These are phyloP conservation scores for Senecio squalidus DNA, from an alignment of 140 eudicot species.

Conservation along the genomic window DNA sequence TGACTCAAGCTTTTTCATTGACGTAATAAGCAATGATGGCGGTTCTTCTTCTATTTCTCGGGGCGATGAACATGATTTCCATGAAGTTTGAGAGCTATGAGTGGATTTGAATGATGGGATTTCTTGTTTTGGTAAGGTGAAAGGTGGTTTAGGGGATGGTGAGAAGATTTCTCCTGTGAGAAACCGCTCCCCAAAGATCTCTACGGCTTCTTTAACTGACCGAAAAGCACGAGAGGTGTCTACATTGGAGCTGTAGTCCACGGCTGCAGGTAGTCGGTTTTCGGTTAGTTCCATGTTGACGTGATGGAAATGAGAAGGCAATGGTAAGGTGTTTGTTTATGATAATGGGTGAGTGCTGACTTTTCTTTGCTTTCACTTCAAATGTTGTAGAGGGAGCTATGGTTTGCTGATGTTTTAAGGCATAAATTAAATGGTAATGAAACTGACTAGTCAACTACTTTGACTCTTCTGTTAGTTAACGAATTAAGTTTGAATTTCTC, in stretches of 20 bases:
- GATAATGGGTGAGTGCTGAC: constrained; percentile 28
- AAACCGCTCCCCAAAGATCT: constrained; percentile 64
- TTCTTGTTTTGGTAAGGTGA: constrained; percentile 45
- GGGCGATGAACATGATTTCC: constrained; percentile 17
- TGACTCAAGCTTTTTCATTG: constrained; percentile 49
- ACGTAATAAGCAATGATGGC: constrained; percentile 17
- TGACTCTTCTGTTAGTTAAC: constrained; percentile 9
- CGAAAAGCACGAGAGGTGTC: constrained; percentile 71
- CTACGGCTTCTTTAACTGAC: constrained; percentile 90
- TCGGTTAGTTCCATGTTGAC: constrained; percentile 28
- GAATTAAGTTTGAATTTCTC: constrained; percentile 5
- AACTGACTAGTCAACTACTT: constrained; percentile 58
- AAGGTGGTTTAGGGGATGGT: constrained; percentile 35
- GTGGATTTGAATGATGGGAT: constrained; percentile 34
- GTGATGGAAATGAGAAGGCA: constrained; percentile 6
- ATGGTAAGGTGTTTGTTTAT: constrained; percentile 6
- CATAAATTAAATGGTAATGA: constrained; percentile 17
- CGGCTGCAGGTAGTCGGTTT: not conserved
- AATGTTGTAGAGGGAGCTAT: constrained; percentile 20
- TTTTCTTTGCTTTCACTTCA: constrained; percentile 75
- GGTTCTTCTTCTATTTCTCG: constrained; percentile 21
- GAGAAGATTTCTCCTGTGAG: constrained; percentile 42
- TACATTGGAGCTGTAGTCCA: constrained; percentile 48
- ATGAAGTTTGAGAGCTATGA: constrained; percentile 18
- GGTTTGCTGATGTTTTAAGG: constrained; percentile 43